A percentile compares a stretch with the other conserved stretches of the same genome.
Conservation (phyloP, 805 yeast genomes). For the Deakozyma indianensis region DNA sequence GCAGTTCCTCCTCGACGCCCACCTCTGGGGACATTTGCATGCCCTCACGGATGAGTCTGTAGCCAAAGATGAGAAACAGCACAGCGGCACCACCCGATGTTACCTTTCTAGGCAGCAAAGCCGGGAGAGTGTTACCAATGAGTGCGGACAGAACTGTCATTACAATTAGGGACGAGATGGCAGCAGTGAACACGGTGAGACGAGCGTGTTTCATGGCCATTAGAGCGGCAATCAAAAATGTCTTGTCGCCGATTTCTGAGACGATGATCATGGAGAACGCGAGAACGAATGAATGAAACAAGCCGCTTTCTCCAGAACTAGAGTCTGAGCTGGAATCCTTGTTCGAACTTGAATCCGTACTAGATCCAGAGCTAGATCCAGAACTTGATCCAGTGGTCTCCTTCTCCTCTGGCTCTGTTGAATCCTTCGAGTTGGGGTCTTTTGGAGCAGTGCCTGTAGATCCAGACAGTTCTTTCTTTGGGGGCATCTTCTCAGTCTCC, state of each 20-base stretch:
- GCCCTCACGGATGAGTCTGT: slow-evolving; percentile 57
- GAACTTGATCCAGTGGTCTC: not conserved
- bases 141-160: slow-evolving; percentile 89
- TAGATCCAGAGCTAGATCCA: not conserved
- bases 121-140: slow-evolving; percentile 83
- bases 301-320: not conserved
- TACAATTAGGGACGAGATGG: slow-evolving; percentile 67
- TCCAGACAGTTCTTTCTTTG: not conserved
- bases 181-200: slow-evolving; percentile 73
- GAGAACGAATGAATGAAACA: slow-evolving; percentile 48
- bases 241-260: slow-evolving; percentile 96
- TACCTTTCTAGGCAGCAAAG: slow-evolving; percentile 61
- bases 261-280: slow-evolving; percentile 82
- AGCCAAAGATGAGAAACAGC: slow-evolving; percentile 57
- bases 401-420: not conserved
- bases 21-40: slow-evolving; percentile 55
- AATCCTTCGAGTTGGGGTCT: not conserved
- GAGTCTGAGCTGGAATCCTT: not conserved
- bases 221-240: slow-evolving; percentile 89
- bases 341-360: not conserved
- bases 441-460: not conserved
- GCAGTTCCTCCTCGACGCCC: slow-evolving; percentile 90
- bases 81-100: slow-evolving; percentile 74
- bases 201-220: slow-evolving; percentile 95
- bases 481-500: not conserved